These are phyloP conservation scores for Pilasporangium apinafurcum DNA, from an alignment of 352 stramenopile species.

Conservation along the genomic window DNA sequence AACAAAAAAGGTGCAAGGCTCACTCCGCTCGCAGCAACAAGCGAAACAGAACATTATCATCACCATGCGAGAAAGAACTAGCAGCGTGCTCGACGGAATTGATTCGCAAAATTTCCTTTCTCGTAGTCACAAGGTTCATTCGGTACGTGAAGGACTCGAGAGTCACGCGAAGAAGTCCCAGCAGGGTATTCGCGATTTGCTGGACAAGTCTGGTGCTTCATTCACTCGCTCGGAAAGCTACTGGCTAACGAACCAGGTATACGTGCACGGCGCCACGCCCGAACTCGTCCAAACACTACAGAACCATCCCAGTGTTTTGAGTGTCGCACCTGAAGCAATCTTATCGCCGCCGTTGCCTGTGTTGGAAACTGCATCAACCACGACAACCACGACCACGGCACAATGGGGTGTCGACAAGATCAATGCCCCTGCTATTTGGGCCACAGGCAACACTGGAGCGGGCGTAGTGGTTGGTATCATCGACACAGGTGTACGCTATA, in stretches of 20 bases:
- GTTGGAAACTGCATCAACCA: constrained; percentile 22
- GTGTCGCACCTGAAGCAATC: constrained; percentile 30
- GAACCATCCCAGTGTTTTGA: constrained; percentile 27
- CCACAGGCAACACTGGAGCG: constrained; percentile 36
- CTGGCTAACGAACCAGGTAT: constrained; percentile 63
- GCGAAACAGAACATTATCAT: constrained; percentile 34
- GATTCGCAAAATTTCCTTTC: constrained; percentile 26
- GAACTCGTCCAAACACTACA: constrained; percentile 39
- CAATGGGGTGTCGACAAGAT: constrained; percentile 52
- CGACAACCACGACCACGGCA: constrained; percentile 14
- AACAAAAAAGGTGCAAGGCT: no score
- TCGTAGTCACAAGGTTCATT: constrained; percentile 15
- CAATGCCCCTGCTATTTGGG: constrained; percentile 39
- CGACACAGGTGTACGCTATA: constrained; percentile 45
- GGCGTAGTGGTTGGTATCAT: constrained; percentile 54
- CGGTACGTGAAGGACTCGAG: constrained; percentile 26
- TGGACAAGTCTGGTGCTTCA: constrained; percentile 10
- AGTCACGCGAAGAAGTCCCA: constrained; percentile 28
- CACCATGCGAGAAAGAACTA: constrained; percentile 30
- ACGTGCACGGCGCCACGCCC: constrained; percentile 32
- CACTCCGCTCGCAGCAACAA: background rate
- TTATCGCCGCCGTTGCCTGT: constrained; percentile 22
- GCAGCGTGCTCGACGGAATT: constrained; percentile 21
- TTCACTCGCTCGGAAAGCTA: constrained; percentile 31
- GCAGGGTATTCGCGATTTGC: constrained; percentile 13